Evolutionary conservation across 179 eudicot genomes (phyloP).

Genomic region (Beta lomatogona): DNA sequence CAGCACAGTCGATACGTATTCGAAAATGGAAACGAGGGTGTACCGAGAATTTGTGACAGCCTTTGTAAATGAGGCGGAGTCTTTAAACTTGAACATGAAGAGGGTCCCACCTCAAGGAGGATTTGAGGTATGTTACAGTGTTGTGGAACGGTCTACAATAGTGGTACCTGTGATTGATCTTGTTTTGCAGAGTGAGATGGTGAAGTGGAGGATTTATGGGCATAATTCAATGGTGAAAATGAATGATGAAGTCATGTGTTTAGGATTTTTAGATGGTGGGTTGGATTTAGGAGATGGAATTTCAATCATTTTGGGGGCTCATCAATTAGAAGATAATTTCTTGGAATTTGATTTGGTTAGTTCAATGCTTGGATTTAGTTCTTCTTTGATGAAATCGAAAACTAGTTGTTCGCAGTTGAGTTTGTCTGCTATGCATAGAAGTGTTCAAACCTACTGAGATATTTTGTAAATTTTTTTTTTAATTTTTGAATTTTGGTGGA

Average conservation of each 20-base stretch:
- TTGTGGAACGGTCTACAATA: neutral
- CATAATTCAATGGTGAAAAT: constrained; percentile 57
- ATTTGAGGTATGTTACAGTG: constrained; percentile 43
- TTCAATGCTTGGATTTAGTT: constrained; percentile 72
- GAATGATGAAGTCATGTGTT: constrained; percentile 49
- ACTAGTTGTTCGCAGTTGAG: constrained; percentile 48
- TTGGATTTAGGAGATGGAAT: constrained; percentile 21
- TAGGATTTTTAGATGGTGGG: constrained; percentile 71
- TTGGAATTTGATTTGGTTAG: constrained; percentile 68
- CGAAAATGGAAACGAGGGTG: constrained; percentile 38
- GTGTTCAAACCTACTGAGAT: constrained; percentile 16
- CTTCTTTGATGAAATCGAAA: constrained; percentile 42
- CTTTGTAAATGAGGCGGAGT: constrained; percentile 33
- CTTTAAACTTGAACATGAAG: constrained; percentile 44
- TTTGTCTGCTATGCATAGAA: neutral
- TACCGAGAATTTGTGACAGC: constrained; percentile 35
- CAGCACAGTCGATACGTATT: constrained; percentile 45
- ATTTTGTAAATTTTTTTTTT: neutral
- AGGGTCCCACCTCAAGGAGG: constrained; percentile 39
- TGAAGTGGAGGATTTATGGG: constrained; percentile 64
- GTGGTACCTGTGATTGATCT: constrained; percentile 54
- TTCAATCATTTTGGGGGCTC: constrained; percentile 60
- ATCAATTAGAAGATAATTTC: constrained; percentile 74
- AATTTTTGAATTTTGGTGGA: neutral
- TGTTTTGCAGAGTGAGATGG: constrained; percentile 81